Percentiles rank a stretch among this genome's conserved stretches.
Conservation (phyloP, 371 early-diverging fungal species). For the Lichtheimia ornata region DNA sequence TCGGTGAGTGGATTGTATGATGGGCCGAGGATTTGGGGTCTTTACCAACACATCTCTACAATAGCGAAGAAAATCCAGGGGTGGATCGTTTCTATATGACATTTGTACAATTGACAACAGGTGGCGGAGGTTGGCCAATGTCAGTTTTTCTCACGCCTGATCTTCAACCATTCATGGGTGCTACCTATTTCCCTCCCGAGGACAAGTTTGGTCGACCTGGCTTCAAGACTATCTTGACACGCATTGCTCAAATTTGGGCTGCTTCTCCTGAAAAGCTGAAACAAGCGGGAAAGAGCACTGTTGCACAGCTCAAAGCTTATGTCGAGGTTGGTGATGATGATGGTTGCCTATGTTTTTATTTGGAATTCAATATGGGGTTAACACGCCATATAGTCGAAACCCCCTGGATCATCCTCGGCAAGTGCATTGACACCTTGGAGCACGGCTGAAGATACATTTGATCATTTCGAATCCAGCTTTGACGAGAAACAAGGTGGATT, state of each 20-base stretch:
- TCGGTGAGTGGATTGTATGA: constrained; percentile 21
- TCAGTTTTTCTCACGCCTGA: constrained; percentile 67
- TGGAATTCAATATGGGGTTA: neutral
- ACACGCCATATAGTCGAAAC: constrained; percentile 19
- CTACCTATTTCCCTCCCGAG: constrained; percentile 67
- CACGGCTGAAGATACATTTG: constrained; percentile 33
- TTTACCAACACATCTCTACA: constrained; percentile 5
- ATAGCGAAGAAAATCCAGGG: constrained; percentile 67
- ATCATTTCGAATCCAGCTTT: constrained; percentile 41
- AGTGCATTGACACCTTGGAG: constrained; percentile 12
- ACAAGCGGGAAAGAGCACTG: constrained; percentile 39
- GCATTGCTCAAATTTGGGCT: constrained; percentile 51
- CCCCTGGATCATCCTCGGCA: constrained; percentile 8
- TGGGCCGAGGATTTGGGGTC: neutral
- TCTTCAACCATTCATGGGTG: constrained; percentile 67
- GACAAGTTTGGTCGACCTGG: constrained; percentile 55
- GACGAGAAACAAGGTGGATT: constrained; percentile 64
- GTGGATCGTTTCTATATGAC: constrained; percentile 72
- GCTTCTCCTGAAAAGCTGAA: constrained; percentile 38
- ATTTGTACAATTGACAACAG: constrained; percentile 47
- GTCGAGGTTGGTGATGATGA: constrained; percentile 22
- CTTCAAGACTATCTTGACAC: constrained; percentile 48
- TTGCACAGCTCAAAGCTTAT: constrained; percentile 42
- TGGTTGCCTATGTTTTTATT: neutral
- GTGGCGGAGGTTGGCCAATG: constrained; percentile 72